Conservation (phyloP, 768 basidiomycete species). For the Leccinellum rugosiceps region DNA sequence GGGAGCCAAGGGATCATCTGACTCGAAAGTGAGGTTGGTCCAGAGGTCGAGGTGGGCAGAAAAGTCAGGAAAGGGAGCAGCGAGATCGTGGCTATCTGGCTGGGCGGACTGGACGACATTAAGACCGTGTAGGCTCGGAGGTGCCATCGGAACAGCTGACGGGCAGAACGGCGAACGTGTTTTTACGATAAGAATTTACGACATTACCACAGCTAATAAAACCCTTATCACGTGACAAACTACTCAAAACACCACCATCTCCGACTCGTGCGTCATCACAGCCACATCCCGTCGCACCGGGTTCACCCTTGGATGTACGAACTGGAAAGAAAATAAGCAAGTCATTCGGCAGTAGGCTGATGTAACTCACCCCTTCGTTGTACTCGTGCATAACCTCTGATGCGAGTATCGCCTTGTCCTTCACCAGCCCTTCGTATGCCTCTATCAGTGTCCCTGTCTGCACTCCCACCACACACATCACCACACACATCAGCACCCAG, state of each 20-base stretch:
- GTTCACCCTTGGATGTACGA: constrained; percentile 79
- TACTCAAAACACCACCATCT: constrained; percentile 46
- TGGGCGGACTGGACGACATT: constrained; percentile 68
- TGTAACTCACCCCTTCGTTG: constrained; percentile 65
- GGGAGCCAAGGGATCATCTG: constrained; percentile 58
- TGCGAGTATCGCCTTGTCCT: constrained; percentile 71
- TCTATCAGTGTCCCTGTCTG: constrained; percentile 47
- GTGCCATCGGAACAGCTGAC: constrained; percentile 41
- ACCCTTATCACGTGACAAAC: constrained; percentile 9
- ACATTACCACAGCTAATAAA: constrained; percentile 7
- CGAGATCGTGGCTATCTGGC: constrained; percentile 49
- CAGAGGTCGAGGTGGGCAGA: constrained; percentile 78
- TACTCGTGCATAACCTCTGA: constrained; percentile 85
- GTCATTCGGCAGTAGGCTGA: neutral
- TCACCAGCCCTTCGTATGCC: constrained; percentile 61
- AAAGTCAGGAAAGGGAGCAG: constrained; percentile 68
- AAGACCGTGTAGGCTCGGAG: constrained; percentile 71
- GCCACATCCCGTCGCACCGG: constrained; percentile 74
- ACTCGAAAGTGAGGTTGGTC: constrained; percentile 79
- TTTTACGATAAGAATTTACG: constrained; percentile 10
- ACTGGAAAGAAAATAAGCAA: constrained; percentile 41
- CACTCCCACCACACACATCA: constrained; percentile 63
- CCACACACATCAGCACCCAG: constrained; percentile 68
- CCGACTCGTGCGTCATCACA: constrained; percentile 83
- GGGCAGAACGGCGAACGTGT: neutral